Evolutionary conservation across 2,329 filamentous ascomycete genomes (phyloP).

Genomic region (Ceratocystis colombiana): DNA sequence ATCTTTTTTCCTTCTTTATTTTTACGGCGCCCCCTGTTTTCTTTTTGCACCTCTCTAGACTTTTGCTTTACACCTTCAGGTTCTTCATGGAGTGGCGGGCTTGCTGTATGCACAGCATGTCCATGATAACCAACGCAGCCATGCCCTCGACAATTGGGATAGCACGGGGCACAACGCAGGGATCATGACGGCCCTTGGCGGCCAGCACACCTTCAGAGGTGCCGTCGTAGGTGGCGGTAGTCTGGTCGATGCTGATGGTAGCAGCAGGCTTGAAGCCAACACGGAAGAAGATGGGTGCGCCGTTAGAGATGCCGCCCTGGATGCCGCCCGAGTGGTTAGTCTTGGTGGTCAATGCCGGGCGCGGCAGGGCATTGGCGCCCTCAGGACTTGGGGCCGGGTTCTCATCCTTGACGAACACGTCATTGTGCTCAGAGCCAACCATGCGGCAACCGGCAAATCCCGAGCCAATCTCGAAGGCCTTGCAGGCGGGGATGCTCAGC

Average conservation of each 20-base stretch:
- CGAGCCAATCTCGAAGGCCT: constrained; percentile 91
- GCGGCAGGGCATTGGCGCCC: constrained; percentile 37
- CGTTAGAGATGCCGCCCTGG: constrained; percentile 91
- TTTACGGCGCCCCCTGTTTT: not conserved
- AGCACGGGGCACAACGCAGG: constrained; percentile 80
- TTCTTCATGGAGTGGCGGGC: constrained; percentile 36
- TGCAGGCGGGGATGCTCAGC: constrained; percentile 88
- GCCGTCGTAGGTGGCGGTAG: constrained; percentile 69
- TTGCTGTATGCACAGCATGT: constrained; percentile 76
- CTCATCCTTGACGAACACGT: constrained; percentile 55
- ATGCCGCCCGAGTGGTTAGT: constrained; percentile 95
- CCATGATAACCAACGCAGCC: constrained; percentile 78
- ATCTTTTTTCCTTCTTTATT: constrained; percentile 14
- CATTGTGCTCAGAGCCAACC: constrained; percentile 83
- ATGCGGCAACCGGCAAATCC: constrained; percentile 83
- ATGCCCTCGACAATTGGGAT: constrained; percentile 86
- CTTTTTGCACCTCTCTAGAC: constrained; percentile 10
- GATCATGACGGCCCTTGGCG: constrained; percentile 89
- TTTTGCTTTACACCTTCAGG: constrained; percentile 25
- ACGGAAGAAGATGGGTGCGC: constrained; percentile 86
- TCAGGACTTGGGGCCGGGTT: constrained; percentile 36
- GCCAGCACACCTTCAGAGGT: constrained; percentile 62
- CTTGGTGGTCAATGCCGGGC: constrained; percentile 61
- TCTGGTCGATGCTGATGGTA: constrained; percentile 82
- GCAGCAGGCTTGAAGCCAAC: constrained; percentile 92